Base-by-base conservation (phyloP, 805 yeast species). In the Cyberlindnera petersonii region DNA sequence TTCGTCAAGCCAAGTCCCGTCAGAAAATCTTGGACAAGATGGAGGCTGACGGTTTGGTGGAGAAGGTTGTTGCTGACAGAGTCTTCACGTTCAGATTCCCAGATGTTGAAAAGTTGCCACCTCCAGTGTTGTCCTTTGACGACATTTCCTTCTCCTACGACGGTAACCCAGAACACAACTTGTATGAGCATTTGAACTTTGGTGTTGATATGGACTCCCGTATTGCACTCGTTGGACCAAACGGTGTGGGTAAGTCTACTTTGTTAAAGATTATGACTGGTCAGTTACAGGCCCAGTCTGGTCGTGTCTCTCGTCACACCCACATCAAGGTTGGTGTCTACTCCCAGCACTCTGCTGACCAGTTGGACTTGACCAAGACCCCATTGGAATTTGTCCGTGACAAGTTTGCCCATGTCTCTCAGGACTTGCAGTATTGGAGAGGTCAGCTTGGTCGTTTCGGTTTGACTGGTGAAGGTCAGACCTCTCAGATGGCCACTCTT, bases 171-270 rank as follows among this genome's bases (percentile, higher is more conserved):
- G 96, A 86, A 67, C 81, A 93, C 67, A 83, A 88, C 68, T 74
- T 93, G 59, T 93, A 93, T 69, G 87, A 85, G 61, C 67, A 86
- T 64, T 76, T 93, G 62, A 91, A 88, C 63, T 93, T 93, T 55
- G 98, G 98, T 82, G 89, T 93, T 44, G 98, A 93, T 73, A 93
- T 93, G 98, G 98, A 93, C 69, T 89, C 97, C 28, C 84, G 98
- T 72, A 81, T 91, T 60, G 98, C 98, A 30, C 75, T 91, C 35
- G 98, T 91, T 46, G 98, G 98, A 30, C 98, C 98, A 61, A 91
- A 91, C 66, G 98, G 98, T 86, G 91, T 91, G 55, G 98, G 98
- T 72, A 91, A 91, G 69, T 89, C 97, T 37, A 91, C 98, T 15
- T 71, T 91, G 61, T 79, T 93, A 64, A 93, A 93, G 66, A 75